Evolutionary conservation across 768 basidiomycete genomes (phyloP), one percentile per base, ranked within the genome.

Genomic region (Suillus cothurnatus): DNA sequence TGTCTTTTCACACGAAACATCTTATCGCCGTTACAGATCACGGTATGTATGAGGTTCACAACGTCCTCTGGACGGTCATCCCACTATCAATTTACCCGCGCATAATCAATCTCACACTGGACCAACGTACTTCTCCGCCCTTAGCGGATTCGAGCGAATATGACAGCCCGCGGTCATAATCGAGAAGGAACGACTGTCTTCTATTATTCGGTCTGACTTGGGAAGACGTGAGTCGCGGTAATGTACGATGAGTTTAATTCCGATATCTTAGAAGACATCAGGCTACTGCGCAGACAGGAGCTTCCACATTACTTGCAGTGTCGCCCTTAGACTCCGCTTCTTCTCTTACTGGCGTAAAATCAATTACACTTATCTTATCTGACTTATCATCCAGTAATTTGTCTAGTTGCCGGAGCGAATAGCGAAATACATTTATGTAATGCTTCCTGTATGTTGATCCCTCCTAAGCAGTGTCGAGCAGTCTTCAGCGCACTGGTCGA

Each of bases 351-450:
- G 53, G 53, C 21, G 21, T 55, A 34, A 55, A 55, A 14, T 55
- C 14, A 55, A 55, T n/a, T n/a, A 12, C 2, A 55, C 53, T 55
- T 32, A 55, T 55, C 32, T 21, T 32, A 55, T 55, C 53, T 21
- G 11, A 32, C 53, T n/a, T 34, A 55, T 55, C 53, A 55, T 55
- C 52, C 52, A 55, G 53, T 55, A 55, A 21, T 21, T 55, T 14
- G 21, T 55, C 28, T 34, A 55, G 21, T 55, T 6, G 3, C 32
- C 53, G 32, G 53, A 55, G 53, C 28, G 53, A 32, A 55, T 34
- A 34, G 32, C 21, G 32, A 55, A 36, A 55, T 21, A 32, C 19
- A 21, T 55, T 55, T 34, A 32, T 34, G 32, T 55, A 55, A 34
- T 9, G 0, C 19, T 31, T 28, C 9, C 17, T 52, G 49, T 52